Conservation (phyloP, 768 basidiomycete species). For the Auriculariales sp. region DNA sequence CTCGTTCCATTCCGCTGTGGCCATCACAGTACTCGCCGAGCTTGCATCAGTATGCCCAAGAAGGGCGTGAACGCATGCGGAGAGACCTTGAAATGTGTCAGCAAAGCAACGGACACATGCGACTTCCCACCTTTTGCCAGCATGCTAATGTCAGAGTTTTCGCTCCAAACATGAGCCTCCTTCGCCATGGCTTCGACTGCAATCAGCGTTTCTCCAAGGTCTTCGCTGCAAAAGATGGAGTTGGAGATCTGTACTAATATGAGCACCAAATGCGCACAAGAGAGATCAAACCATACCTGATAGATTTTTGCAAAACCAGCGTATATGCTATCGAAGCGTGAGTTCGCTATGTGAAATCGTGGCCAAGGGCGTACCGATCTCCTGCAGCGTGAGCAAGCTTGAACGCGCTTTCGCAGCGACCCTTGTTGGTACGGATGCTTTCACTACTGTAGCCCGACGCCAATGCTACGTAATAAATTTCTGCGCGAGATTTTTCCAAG, state of each 20-base stretch:
- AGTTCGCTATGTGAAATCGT: conserved; percentile 2
- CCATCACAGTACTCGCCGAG: conserved; percentile 38
- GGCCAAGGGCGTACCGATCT: conserved; percentile 31
- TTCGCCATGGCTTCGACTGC: conserved; percentile 51
- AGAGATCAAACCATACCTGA: conserved; percentile 36
- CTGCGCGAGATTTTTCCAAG: background rate
- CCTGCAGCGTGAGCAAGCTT: conserved; percentile 54
- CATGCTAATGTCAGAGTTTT: conserved; percentile 35
- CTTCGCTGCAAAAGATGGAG: background rate
- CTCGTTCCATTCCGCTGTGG: conserved; percentile 47
- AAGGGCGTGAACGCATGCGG: conserved; percentile 50
- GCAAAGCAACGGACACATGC: background rate
- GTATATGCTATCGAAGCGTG: conserved; percentile 31
- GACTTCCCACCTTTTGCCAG: conserved; percentile 34
- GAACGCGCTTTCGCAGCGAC: conserved; percentile 44
- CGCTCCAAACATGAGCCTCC: conserved; percentile 43
- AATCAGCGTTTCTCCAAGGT: conserved; percentile 30
- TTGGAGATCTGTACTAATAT: background rate
- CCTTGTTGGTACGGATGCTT: conserved; percentile 47
- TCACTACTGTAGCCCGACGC: conserved; percentile 47
- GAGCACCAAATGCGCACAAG: conserved; percentile 30
- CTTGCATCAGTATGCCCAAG: conserved; percentile 41
- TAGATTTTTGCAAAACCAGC: conserved; percentile 47
- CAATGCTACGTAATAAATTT: background rate
- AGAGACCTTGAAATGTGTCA: conserved; percentile 22